Percentiles rank a stretch among this genome's conserved stretches.
phyloP scores from a whole-genome alignment of 23 red algal genomes.

The Agarophyton chilense region DNA sequence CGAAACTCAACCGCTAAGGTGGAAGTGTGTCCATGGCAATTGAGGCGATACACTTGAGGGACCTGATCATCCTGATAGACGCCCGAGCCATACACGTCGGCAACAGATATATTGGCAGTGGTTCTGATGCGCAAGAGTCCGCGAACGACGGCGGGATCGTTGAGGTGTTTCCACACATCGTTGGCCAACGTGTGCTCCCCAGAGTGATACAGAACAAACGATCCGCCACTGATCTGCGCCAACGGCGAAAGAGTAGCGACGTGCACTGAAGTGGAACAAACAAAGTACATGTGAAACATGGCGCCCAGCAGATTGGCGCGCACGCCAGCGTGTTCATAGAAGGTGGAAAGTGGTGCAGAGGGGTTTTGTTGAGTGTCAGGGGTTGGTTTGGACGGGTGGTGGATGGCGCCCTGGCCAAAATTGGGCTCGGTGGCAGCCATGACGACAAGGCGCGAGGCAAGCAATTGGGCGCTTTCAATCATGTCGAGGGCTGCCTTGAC shows the following conservation, averaged over 20 bases:
- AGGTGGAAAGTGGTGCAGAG: background rate
- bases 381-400: background rate
- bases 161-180: conserved; percentile 69
- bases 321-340: conserved; percentile 43
- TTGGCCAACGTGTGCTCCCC: conserved; percentile 5
- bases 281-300: conserved; percentile 62
- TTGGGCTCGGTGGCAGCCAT: conserved; percentile 51
- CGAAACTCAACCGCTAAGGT: conserved; percentile 55
- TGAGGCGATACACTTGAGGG: conserved; percentile 43
- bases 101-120: background rate
- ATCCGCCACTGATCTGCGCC: conserved; percentile 53
- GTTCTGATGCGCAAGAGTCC: conserved; percentile 36
- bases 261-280: background rate
- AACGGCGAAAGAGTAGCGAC: conserved; percentile 39
- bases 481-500: conserved; percentile 47
- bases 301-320: conserved; percentile 43
- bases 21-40: conserved; percentile 50
- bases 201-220: conserved; percentile 36
- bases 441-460: conserved; percentile 40
- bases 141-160: conserved; percentile 59
- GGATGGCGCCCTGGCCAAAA: conserved; percentile 31
- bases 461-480: conserved; percentile 42
- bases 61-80: conserved; percentile 51
- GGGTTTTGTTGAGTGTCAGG: background rate
- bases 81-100: conserved; percentile 46